Percentiles rank a stretch among this genome's conserved stretches.
phyloP scores from a whole-genome alignment of 768 basidiomycete species.

The Pisolithus albus region DNA sequence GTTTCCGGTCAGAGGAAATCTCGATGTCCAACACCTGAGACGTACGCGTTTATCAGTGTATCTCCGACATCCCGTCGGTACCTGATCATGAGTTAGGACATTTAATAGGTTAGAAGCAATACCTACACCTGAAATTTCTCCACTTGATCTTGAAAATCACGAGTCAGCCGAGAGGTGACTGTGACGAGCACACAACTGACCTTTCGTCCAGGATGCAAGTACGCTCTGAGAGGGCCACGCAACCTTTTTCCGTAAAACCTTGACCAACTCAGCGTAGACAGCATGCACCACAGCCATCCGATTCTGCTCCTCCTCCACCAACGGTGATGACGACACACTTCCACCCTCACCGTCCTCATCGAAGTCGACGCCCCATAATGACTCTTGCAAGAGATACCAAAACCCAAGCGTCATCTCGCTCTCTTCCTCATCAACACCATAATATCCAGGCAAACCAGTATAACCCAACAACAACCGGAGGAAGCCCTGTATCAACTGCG shows the following conservation, averaged over 20 bases:
- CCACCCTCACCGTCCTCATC: constrained; percentile 29
- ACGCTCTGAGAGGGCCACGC: constrained; percentile 53
- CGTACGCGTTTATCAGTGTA: constrained; percentile 82
- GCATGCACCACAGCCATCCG: constrained; percentile 56
- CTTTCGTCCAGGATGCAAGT: constrained; percentile 57
- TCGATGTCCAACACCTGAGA: constrained; percentile 2
- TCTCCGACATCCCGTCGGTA: constrained; percentile 85
- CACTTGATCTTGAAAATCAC: constrained; percentile 50
- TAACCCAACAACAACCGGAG: constrained; percentile 66
- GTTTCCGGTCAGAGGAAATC: constrained; percentile 6
- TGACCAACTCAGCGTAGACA: constrained; percentile 75
- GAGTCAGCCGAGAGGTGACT: constrained; percentile 4
- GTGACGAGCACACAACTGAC: constrained; percentile 30
- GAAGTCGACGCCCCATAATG: constrained; percentile 65
- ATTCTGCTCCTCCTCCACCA: constrained; percentile 27
- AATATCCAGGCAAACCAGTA: constrained; percentile 69
- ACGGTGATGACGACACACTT: constrained; percentile 7
- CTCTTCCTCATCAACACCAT: constrained; percentile 79
- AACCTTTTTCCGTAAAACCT: constrained; percentile 64
- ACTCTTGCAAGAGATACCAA: constrained; percentile 89
- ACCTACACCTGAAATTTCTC: constrained; percentile 77
- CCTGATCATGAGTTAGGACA: constrained; percentile 30
- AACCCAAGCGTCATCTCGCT: constrained; percentile 84
- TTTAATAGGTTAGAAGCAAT: background rate
- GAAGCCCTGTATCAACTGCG: constrained; percentile 60